Evolutionary conservation across 345 rosid genomes (phyloP), one percentile per base, ranked within the genome.

Genomic region (Camelina laxa): DNA sequence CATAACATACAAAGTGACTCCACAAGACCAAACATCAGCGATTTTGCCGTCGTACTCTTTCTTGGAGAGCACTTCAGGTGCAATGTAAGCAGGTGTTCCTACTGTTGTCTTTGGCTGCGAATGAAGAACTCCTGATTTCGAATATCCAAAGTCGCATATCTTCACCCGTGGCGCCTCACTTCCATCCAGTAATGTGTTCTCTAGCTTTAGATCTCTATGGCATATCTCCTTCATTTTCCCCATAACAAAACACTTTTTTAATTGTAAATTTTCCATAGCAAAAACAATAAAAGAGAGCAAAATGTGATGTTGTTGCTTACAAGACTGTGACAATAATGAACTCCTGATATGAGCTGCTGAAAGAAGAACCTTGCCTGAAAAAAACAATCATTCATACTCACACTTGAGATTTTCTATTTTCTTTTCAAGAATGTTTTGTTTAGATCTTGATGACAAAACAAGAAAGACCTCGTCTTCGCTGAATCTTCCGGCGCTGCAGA

Each of bases 71-170:
- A 89, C 86, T 79, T 87, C 91, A 12, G 94, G 91, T 44, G 91
- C 94, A 47, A 89, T 83, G 60, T 86, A 86, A 66, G 91, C 91
- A 6, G 91, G 91, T 65, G 90, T 87, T 81, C 94, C 94, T 4
- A 85, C 94, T 4, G 87, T 81, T 36, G 95, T 78, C 82, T 89
- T 89, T 54, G 95, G 95, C 47, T 89, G 95, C 12, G 95, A 89
- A 81, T 89, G 89, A 17, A 89, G 81, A 60, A 89, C 88, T 56
- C 84, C 78, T 44, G 93, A 87, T 82, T 89, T 87, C 19, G 92
- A 89, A 80, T 85, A 89, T 12, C 91, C 92, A 15, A 89, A 89
- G 58, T 86, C 95, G 11, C 95, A 89, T 1, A 89, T 89, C 65
- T 89, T 89, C 27, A 89, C 88, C 0, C 85, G 86, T 0, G 91